Base-by-base conservation (phyloP, 176 grass and related monocot species). In the Hsuehochloa calcarea region DNA sequence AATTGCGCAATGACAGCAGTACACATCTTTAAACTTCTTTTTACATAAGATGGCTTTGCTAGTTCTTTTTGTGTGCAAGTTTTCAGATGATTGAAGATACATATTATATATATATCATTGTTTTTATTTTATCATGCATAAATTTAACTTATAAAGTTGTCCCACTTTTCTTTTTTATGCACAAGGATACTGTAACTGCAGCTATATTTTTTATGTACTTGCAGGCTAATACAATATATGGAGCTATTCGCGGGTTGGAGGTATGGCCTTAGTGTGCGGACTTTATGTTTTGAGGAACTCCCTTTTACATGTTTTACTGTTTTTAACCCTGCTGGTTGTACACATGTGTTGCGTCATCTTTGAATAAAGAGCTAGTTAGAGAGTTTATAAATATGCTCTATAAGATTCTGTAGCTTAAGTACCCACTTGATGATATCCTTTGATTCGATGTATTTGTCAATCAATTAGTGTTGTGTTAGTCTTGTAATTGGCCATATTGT, bases 151-250 rank as follows among this genome's bases (percentile, higher is more conserved):
- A 47, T 19, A 38, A 37, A 68, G 12, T 14, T 51, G 14, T 19
- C 43, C 27, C 52, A 50, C 6, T 14, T 85, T 22, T 55, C 70
- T 76, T 9, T 9, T 89, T 64, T 77, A 20, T 72, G 43, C 39
- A 38, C 72, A 47, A 67, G 38, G 10, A 73, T 68, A 54, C 27
- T 70, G 70, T 51, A 76, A 26, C 52, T 85, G 45, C 76, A 59
- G 45, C 55, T 64, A 11, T 56, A 54, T 14, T 67, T 81, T 82
- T 6, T 77, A 26, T 44, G 51, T 46, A 34, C 7, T 86, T 93
- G 82, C 70, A 95, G 96, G 91, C 93, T 34, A 95, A 94, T 85
- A 98, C 96, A 55, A 86, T 98, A 64, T 95, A 91, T 83, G 96
- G 96, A 72, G 93, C 93, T 89, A 82, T 95, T 70, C 91, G 91